Conservation (phyloP, 495 filamentous ascomycete species). For the Penicillium bialowiezense region DNA sequence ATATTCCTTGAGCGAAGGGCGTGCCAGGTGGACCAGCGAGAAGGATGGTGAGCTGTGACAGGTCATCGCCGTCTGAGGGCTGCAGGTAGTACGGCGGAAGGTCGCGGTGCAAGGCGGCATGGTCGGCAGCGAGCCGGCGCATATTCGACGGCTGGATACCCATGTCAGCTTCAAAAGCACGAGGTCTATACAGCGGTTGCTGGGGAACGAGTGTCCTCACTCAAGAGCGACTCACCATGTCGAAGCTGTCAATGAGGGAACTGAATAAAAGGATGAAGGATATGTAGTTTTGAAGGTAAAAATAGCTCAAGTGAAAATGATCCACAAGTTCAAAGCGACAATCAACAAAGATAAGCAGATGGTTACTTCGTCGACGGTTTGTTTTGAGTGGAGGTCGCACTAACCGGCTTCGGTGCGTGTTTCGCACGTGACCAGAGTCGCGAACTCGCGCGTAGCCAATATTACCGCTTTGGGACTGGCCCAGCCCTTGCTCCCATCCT, state of each 20-base stretch:
- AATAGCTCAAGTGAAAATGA: neutral
- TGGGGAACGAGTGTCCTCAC: neutral
- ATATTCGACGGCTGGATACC: conserved; percentile 42
- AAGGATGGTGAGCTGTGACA: conserved; percentile 58
- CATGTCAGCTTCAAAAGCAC: conserved; percentile 10
- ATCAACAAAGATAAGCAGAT: conserved; percentile 13
- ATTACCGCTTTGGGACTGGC: conserved; percentile 10
- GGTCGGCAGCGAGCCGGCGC: conserved; percentile 65
- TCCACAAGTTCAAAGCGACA: conserved; percentile 2
- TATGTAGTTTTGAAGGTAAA: neutral
- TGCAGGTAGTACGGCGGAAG: conserved; percentile 70
- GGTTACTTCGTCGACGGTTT: conserved; percentile 29
- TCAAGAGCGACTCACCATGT: conserved; percentile 15
- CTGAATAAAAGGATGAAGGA: neutral
- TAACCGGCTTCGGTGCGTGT: conserved; percentile 20
- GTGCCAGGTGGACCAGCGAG: conserved; percentile 63
- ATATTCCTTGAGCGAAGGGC: conserved; percentile 58
- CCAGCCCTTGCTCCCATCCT: neutral
- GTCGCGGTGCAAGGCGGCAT: conserved; percentile 54
- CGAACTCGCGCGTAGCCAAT: conserved; percentile 7
- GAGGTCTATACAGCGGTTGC: conserved; percentile 1
- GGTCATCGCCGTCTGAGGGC: conserved; percentile 53
- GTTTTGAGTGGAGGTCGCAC: conserved; percentile 15
- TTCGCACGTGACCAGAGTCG: conserved; percentile 9
- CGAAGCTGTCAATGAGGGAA: neutral